Evolutionary conservation across 202 grass and related monocot species (phyloP).

Genomic region (Brachypodium distachyon): DNA sequence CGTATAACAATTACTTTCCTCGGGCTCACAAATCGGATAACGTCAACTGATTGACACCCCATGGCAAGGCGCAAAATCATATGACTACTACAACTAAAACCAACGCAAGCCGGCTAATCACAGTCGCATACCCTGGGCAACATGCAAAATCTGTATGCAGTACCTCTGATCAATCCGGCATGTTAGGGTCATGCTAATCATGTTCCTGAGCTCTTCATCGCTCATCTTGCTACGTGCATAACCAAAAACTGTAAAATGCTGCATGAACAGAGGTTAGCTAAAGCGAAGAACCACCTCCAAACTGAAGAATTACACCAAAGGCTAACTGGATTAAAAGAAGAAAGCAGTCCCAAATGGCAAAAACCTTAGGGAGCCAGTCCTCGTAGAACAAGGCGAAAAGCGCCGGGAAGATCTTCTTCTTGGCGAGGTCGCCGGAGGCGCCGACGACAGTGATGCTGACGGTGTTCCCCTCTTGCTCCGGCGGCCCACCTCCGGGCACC

Average conservation of each 20-base stretch:
- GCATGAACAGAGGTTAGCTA: constrained; percentile 36
- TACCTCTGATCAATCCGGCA: constrained; percentile 86
- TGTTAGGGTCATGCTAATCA: constrained; percentile 73
- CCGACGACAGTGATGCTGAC: constrained; percentile 89
- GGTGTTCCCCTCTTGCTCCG: constrained; percentile 36
- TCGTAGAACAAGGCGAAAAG: constrained; percentile 90
- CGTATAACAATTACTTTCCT: background rate
- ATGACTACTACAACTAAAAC: background rate
- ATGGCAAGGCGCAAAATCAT: background rate
- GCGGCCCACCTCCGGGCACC: constrained; percentile 13
- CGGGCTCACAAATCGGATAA: background rate
- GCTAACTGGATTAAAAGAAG: background rate
- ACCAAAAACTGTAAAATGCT: constrained; percentile 94
- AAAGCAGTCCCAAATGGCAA: background rate
- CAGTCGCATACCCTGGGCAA: background rate
- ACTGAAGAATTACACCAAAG: background rate
- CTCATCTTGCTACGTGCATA: constrained; percentile 89
- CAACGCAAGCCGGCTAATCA: background rate
- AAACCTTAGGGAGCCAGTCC: constrained; percentile 75
- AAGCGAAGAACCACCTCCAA: background rate
- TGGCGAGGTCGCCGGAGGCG: constrained; percentile 92
- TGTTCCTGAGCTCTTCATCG: constrained; percentile 73
- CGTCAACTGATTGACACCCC: background rate
- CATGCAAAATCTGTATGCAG: background rate
- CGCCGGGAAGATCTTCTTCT: constrained; percentile 95